phyloP scores from a whole-genome alignment of 2,329 filamentous ascomycete species.

The Scorias spongiosa region DNA sequence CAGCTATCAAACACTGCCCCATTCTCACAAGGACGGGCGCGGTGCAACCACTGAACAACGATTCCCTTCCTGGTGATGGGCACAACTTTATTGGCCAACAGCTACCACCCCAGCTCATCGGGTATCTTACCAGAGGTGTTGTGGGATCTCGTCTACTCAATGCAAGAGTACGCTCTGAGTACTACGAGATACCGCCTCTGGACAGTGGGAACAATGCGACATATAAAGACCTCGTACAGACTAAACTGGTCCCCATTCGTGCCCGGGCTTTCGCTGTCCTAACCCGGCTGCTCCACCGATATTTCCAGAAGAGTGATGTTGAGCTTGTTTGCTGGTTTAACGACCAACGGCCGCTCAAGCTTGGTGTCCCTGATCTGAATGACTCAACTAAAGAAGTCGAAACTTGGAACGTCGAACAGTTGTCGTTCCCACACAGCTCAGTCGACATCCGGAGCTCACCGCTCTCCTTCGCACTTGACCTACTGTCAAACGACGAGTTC shows the following conservation, averaged over 20 bases:
- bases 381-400: constrained; percentile 22
- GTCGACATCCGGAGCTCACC: constrained; percentile 10
- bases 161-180: constrained; percentile 66
- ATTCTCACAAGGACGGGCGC: constrained; percentile 65
- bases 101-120: constrained; percentile 76
- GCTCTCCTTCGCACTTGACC: constrained; percentile 38
- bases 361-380: constrained; percentile 13
- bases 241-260: constrained; percentile 57
- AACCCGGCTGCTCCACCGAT: constrained; percentile 65
- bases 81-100: constrained; percentile 84
- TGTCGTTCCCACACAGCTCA: constrained; percentile 4
- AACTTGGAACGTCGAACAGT: constrained; percentile 55
- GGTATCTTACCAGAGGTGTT: constrained; percentile 73
- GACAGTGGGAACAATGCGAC: constrained; percentile 67
- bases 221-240: constrained; percentile 65
- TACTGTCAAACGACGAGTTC: constrained; percentile 56
- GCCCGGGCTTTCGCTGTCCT: constrained; percentile 65
- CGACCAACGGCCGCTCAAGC: constrained; percentile 41
- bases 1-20: constrained; percentile 78
- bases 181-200: constrained; percentile 66
- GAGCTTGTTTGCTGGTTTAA: constrained; percentile 75
- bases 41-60: constrained; percentile 57
- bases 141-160: constrained; percentile 66
- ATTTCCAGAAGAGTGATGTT: constrained; percentile 67
- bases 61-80: constrained; percentile 64